A percentile compares a stretch with the other conserved stretches of the same genome.
phyloP scores from a whole-genome alignment of 163 green algal species.

The Scenedesmus sp. region DNA sequence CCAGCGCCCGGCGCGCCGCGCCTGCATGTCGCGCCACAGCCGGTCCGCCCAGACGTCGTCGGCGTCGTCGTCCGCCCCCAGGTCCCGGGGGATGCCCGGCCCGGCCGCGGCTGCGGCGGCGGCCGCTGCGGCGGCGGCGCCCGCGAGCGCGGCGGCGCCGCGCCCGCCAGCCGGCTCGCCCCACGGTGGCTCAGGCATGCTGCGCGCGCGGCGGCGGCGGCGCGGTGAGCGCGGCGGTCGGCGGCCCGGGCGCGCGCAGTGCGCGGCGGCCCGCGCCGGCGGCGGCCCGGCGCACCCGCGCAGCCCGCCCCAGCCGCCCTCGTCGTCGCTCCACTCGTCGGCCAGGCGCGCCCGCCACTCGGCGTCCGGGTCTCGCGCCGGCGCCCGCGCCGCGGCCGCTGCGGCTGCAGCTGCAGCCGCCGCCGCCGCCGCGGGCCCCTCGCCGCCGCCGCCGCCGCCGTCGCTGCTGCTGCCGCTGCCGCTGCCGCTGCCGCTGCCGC shows the following conservation, averaged over 20 bases:
- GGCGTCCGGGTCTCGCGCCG: conserved; percentile 6
- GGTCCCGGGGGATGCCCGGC: no score
- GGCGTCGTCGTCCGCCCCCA: conserved; percentile 49
- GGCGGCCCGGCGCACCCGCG: not conserved
- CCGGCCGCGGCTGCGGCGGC: no score
- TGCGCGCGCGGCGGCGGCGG: no score
- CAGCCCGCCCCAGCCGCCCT: conserved; percentile 28
- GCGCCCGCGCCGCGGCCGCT: not conserved
- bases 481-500: not conserved
- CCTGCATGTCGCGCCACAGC: conserved; percentile 75
- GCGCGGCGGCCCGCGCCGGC: not conserved
- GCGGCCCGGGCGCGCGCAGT: no score
- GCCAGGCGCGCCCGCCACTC: conserved; percentile 44
- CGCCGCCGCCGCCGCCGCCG: conserved; percentile 13
- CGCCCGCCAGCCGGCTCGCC: no score
- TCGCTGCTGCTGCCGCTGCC: not conserved
- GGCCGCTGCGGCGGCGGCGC: no score
- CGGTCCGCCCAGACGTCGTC: conserved; percentile 74
- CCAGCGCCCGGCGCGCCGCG: not conserved
- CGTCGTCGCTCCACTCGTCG: conserved; percentile 52
- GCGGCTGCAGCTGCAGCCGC: not conserved
- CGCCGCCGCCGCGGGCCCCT: not conserved
- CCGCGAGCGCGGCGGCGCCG: no score
- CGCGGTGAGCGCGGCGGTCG: no score
- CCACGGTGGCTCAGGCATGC: no score